A percentile compares a stretch with the other conserved stretches of the same genome.
Evolutionary conservation across 169 alveolate species (phyloP).

Genomic region (Cyclospora cayetanensis): DNA sequence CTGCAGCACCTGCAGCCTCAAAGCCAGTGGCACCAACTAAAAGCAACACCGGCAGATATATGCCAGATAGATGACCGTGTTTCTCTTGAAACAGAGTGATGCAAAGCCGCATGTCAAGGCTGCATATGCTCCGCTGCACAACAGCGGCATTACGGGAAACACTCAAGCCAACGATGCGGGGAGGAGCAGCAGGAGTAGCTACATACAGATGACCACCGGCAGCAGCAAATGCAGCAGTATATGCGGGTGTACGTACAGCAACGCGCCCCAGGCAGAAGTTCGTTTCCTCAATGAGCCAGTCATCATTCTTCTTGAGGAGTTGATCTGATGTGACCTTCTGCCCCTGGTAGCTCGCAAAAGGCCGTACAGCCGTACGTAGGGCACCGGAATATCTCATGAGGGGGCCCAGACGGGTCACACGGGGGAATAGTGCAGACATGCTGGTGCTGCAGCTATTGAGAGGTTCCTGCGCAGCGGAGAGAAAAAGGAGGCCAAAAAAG

Average conservation of each 20-base stretch:
- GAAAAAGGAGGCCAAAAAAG: too few relatives aligned
- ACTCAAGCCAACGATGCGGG: neutral
- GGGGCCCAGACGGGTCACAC: neutral
- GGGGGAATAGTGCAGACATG: neutral
- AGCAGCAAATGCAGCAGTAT: neutral
- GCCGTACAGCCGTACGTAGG: conserved; percentile 8
- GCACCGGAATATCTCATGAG: neutral
- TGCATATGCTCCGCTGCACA: neutral
- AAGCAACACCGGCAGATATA: neutral
- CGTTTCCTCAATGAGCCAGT: conserved; percentile 94
- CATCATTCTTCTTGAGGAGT: conserved; percentile 86
- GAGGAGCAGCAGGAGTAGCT: conserved; percentile 46
- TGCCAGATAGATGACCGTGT: neutral
- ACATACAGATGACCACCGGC: conserved; percentile 1
- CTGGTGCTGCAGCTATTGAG: conserved; percentile 22
- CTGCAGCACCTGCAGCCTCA: conserved; percentile 26
- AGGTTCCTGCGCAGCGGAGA: neutral
- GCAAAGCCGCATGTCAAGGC: neutral
- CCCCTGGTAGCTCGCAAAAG: conserved; percentile 79
- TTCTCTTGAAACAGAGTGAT: too few relatives aligned
- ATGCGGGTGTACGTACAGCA: conserved; percentile 76
- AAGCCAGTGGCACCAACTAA: neutral
- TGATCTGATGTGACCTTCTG: conserved; percentile 86
- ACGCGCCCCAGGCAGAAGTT: conserved; percentile 92
- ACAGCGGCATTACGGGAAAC: conserved; percentile 2